Percentiles rank a stretch among this genome's conserved stretches.
phyloP scores from a whole-genome alignment of 208 protist genomes.

The Leishmania arabica region DNA sequence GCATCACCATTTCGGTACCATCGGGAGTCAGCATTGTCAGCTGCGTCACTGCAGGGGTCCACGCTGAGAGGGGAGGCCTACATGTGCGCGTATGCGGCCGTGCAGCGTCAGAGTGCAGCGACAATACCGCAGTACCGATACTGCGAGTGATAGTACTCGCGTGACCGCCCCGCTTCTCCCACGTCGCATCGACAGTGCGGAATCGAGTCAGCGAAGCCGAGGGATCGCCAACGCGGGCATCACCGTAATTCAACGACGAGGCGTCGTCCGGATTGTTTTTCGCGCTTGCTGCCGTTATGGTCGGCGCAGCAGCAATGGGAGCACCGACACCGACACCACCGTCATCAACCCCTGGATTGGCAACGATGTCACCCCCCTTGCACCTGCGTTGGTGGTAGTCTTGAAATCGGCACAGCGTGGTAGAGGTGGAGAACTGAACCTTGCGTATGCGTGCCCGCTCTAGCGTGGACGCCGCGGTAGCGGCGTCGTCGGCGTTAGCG shows the following conservation, averaged over 20 bases:
- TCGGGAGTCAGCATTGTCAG: neutral
- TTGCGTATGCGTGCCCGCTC: neutral
- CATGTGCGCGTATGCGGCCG: neutral
- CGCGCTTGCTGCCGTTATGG: neutral
- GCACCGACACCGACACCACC: neutral
- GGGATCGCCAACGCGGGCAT: neutral
- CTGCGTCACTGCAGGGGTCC: neutral
- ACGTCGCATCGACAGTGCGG: neutral
- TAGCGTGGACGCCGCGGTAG: neutral
- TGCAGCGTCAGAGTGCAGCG: neutral
- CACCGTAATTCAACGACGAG: neutral
- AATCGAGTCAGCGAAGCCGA: neutral
- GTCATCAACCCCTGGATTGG: neutral
- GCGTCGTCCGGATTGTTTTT: neutral
- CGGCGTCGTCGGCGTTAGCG: neutral
- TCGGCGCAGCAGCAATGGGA: neutral
- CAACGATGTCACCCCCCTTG: neutral
- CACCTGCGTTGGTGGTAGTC: slow-evolving; percentile 8
- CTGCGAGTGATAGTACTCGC: neutral
- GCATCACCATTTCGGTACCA: neutral
- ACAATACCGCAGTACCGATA: neutral
- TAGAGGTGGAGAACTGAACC: neutral
- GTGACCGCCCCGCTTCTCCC: neutral
- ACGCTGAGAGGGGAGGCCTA: neutral
- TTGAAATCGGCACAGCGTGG: slow-evolving; percentile 6